A percentile compares a stretch with the other conserved stretches of the same genome.
Conservation (phyloP, 164 flowering plant species). For the Hamamelis virginiana region DNA sequence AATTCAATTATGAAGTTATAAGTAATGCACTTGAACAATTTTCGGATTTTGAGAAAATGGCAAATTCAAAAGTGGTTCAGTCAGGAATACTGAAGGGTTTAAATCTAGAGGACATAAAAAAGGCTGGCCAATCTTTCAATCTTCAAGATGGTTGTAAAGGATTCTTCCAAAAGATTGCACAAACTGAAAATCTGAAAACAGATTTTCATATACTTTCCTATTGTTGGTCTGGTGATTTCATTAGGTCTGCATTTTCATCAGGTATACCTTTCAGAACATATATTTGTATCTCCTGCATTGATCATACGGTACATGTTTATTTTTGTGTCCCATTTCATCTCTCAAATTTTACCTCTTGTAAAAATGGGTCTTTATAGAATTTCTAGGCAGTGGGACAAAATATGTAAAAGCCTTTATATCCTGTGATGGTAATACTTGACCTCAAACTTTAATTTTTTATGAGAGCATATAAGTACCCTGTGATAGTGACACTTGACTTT, state of each 20-base stretch:
- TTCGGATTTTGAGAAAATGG: conserved; percentile 74
- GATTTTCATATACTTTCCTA: conserved; percentile 73
- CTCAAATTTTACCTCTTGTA: too few species aligned
- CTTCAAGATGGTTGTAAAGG: conserved; percentile 75
- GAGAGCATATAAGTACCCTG: too few species aligned
- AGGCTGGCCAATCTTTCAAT: conserved; percentile 64
- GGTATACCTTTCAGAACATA: conserved; percentile 37
- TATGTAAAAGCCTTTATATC: too few species aligned
- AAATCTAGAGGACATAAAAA: conserved; percentile 71
- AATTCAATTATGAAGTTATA: conserved; percentile 56
- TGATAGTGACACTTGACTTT: too few species aligned
- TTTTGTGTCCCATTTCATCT: too few species aligned
- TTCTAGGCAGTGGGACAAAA: too few species aligned
- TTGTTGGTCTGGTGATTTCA: conserved; percentile 95
- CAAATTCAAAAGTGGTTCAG: conserved; percentile 68
- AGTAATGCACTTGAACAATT: conserved; percentile 63
- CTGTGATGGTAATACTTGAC: too few species aligned
- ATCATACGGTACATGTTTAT: too few species aligned
- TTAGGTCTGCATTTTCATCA: conserved; percentile 76
- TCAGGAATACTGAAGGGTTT: conserved; percentile 83
- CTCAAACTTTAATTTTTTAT: too few species aligned
- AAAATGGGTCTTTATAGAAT: too few species aligned
- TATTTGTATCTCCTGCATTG: too few species aligned
- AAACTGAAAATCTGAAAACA: conserved; percentile 48
- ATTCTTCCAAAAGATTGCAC: conserved; percentile 57